Conservation (phyloP, 2,329 filamentous ascomycete genomes). For the Fusarium stilboides region DNA sequence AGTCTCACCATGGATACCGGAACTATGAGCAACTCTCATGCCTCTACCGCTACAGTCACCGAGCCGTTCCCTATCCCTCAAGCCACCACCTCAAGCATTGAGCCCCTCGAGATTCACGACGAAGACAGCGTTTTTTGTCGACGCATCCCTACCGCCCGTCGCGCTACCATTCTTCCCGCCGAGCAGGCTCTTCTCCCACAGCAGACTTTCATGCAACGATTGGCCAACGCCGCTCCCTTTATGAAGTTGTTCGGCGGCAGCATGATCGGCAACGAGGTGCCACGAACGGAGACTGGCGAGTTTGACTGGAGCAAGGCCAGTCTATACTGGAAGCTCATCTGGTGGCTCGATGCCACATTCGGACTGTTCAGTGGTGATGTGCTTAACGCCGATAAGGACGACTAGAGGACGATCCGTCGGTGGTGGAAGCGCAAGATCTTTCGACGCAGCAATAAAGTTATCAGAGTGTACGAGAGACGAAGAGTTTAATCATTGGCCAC, state of each 20-base stretch:
- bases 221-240: conserved; percentile 77
- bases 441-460: conserved; percentile 10
- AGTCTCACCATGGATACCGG: conserved; percentile 72
- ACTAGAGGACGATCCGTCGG: conserved; percentile 55
- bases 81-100: conserved; percentile 43
- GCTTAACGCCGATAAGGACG: conserved; percentile 71
- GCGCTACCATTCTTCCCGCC: conserved; percentile 75
- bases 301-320: conserved; percentile 83
- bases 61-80: conserved; percentile 47
- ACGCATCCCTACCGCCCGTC: conserved; percentile 76
- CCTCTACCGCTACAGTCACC: conserved; percentile 64
- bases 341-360: conserved; percentile 73
- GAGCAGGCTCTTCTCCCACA: conserved; percentile 80
- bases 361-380: conserved; percentile 73
- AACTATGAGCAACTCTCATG: conserved; percentile 63
- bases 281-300: conserved; percentile 78
- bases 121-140: conserved; percentile 67
- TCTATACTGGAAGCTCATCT: conserved; percentile 78
- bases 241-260: conserved; percentile 79
- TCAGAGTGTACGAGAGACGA: conserved; percentile 49
- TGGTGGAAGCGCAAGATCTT: conserved; percentile 19
- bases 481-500: conserved; percentile 45
- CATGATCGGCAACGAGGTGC: conserved; percentile 83
- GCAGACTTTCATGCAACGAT: conserved; percentile 74
- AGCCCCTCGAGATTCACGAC: conserved; percentile 51